Evolutionary conservation across 2,329 filamentous ascomycete genomes (phyloP).

Genomic region (Grosmannia huntii): DNA sequence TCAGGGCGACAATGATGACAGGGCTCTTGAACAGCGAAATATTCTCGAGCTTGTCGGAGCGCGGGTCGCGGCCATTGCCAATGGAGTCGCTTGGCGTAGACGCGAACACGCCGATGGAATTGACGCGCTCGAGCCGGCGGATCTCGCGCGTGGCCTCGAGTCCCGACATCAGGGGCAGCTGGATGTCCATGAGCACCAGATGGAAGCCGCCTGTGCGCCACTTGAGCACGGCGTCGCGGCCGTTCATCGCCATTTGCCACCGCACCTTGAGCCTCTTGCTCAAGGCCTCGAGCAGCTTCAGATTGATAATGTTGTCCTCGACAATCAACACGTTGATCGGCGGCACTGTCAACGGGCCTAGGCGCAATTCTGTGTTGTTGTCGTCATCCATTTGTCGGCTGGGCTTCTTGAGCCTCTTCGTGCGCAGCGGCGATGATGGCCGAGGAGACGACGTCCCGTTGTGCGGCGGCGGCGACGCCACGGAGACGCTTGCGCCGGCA

Average conservation of each 20-base stretch:
- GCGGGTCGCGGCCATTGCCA: slow-evolving; percentile 35
- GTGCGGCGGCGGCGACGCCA: slow-evolving; percentile 10
- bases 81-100: slow-evolving; percentile 43
- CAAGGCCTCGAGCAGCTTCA: slow-evolving; percentile 85
- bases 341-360: slow-evolving; percentile 69
- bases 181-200: slow-evolving; percentile 96
- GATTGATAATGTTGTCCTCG: slow-evolving; percentile 96
- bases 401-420: slow-evolving; percentile 41
- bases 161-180: slow-evolving; percentile 91
- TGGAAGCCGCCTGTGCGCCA: slow-evolving; percentile 92
- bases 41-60: slow-evolving; percentile 57
- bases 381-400: slow-evolving; percentile 13
- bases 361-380: slow-evolving; percentile 34
- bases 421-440: slow-evolving; percentile 24
- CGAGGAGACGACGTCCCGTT: slow-evolving; percentile 25
- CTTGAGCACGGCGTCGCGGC: slow-evolving; percentile 81
- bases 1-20: slow-evolving; percentile 94
- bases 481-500: neutral
- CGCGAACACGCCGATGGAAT: slow-evolving; percentile 83
- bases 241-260: slow-evolving; percentile 96
- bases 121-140: slow-evolving; percentile 73
- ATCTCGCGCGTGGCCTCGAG: slow-evolving; percentile 94
- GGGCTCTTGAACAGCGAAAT: slow-evolving; percentile 78
- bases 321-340: slow-evolving; percentile 97
- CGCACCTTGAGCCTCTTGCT: slow-evolving; percentile 92